These are phyloP conservation scores for Pythium grandisporangium DNA, from an alignment of 352 stramenopile genomes.

Conservation along the genomic window DNA sequence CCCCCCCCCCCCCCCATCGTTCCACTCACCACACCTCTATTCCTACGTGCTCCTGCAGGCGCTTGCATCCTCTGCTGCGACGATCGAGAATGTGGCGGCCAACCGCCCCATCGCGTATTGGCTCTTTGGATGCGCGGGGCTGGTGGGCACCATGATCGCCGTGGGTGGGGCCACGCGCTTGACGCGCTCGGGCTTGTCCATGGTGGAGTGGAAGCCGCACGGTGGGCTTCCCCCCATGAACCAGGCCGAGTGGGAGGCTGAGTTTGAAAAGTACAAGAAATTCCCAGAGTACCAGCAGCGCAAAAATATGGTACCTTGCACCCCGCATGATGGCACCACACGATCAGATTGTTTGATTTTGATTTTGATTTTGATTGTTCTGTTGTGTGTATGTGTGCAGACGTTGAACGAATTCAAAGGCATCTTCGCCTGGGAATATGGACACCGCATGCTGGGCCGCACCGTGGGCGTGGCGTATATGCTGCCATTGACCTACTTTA, in stretches of 20 bases:
- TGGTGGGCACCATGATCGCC: slow-evolving; percentile 96
- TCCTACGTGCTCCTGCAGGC: slow-evolving; percentile 18
- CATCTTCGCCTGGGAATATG: slow-evolving; percentile 96
- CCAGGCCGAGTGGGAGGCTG: slow-evolving; percentile 88
- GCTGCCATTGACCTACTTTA: slow-evolving; percentile 91
- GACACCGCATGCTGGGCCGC: slow-evolving; percentile 97
- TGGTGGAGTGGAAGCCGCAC: slow-evolving; percentile 96
- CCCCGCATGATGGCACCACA: too few relatives aligned
- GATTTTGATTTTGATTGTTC: too few relatives aligned
- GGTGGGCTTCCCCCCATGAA: slow-evolving; percentile 90
- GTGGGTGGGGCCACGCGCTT: slow-evolving; percentile 96
- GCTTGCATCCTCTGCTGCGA: slow-evolving; percentile 38
- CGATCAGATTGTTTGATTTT: too few relatives aligned
- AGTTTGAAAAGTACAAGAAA: slow-evolving; percentile 98
- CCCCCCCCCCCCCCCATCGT: background rate
- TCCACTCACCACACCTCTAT: too few relatives aligned
- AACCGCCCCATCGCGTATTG: slow-evolving; percentile 90
- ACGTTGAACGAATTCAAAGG: slow-evolving; percentile 98
- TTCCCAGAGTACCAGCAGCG: slow-evolving; percentile 98
- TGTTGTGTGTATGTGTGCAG: slow-evolving; percentile 28
- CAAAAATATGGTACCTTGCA: slow-evolving; percentile 62
- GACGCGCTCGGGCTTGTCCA: slow-evolving; percentile 95
- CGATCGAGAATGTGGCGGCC: slow-evolving; percentile 71
- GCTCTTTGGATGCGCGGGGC: slow-evolving; percentile 91
- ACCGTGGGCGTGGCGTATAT: slow-evolving; percentile 92